Percentiles rank a stretch among this genome's conserved stretches.
These are phyloP conservation scores for Saccharomycopsis hybrid DNA, from an alignment of 1,139 yeast species.

Conservation along the genomic window DNA sequence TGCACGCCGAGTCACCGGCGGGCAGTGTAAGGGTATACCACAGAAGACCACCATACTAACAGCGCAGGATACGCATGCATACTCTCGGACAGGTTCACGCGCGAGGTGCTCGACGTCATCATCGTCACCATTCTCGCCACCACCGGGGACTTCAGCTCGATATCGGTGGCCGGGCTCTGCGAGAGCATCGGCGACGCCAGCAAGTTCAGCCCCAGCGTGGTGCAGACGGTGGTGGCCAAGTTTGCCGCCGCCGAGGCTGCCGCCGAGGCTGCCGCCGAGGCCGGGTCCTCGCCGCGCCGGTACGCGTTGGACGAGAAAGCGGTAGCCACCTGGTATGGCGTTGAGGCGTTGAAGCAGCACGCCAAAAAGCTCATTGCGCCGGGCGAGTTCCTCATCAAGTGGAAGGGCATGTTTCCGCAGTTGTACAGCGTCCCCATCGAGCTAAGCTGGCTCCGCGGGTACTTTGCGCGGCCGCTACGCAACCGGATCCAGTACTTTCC, in stretches of 20 bases:
- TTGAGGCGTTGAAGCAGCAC: slow-evolving; percentile 39
- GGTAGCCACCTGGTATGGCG: slow-evolving; percentile 57
- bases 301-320: slow-evolving; percentile 35
- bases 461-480: slow-evolving; percentile 42
- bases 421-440: slow-evolving; percentile 54
- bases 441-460: slow-evolving; percentile 45
- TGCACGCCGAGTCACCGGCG: no score
- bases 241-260: no score
- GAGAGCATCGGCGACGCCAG: slow-evolving; percentile 26
- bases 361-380: slow-evolving; percentile 29
- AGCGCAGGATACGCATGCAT: slow-evolving; percentile 17
- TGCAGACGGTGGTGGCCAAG: slow-evolving; percentile 41
- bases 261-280: no score
- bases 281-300: no score
- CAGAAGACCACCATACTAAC: no score
- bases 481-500: slow-evolving; percentile 49
- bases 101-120: slow-evolving; percentile 37
- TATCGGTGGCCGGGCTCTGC: slow-evolving; percentile 31
- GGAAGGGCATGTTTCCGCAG: slow-evolving; percentile 65
- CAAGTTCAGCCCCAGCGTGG: slow-evolving; percentile 32
- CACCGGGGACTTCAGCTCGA: slow-evolving; percentile 30
- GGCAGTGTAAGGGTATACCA: no score
- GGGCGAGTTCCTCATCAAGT: slow-evolving; percentile 49
- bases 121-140: slow-evolving; percentile 47
- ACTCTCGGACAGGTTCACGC: slow-evolving; percentile 29